Base-by-base conservation (phyloP, 441 rosid genomes). In the Caryocar brasiliense region DNA sequence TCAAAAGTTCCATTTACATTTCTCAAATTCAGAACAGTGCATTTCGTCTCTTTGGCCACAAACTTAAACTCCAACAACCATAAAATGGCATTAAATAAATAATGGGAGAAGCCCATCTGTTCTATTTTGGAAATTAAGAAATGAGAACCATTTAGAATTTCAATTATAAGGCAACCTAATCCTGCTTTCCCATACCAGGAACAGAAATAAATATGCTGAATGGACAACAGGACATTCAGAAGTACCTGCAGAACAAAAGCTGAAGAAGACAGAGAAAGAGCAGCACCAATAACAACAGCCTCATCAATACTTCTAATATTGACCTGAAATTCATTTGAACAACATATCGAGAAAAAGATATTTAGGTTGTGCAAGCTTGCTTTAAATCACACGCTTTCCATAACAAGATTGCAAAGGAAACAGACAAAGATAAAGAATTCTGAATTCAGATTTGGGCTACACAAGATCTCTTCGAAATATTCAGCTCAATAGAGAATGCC, bases 241-340 rank as follows among this genome's bases (percentile, higher is more conserved):
- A 60, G 61, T 77, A 86, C 98, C 96, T 87, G 98, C 56, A 91
- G 71, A 69, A 87, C 96, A 66, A 91, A 91, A 54, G 98, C 96
- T 29, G 98, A 91, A 59, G 96, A 87, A 51, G 98, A 91, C 70
- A 91, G 61, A 58, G 98, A 91, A 18, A 91, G 82, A 67, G 98
- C 96, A 69, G 96, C 93, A 42, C 98, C 98, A 58, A 91, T 91
- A 54, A 91, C 96, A 63, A 85, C 49, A 3, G 98, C 98, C 67
- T 91, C 98, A 58, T 91, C 98, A 69, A 91, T 47, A 36, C 93
- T 91, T 78, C 98, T 87, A 59, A 91, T 91, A 61, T 91, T 91
- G 48, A 91, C 96, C 98, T 91, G 66, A 39, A 59, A 40, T 50
- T 65, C 51, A 43, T n/a, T 36, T 23, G n/a, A 44, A 39, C 36